These are phyloP conservation scores for Blastomyces silverae DNA, from an alignment of 2,329 filamentous ascomycete genomes.

Conservation along the genomic window DNA sequence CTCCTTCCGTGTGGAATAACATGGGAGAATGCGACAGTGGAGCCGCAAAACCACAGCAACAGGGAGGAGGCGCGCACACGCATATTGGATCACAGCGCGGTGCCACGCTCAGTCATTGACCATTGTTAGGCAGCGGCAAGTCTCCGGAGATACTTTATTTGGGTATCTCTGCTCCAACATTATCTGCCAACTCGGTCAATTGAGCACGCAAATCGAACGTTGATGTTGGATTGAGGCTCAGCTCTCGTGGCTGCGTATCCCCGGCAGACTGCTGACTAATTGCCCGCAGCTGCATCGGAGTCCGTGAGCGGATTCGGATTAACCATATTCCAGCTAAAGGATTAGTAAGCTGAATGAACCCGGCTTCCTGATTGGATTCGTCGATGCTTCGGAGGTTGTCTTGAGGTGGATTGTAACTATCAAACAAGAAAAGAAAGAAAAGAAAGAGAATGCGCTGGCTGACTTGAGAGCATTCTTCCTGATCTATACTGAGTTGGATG, in stretches of 20 bases:
- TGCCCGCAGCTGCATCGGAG: too few relatives aligned
- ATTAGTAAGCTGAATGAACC: not conserved
- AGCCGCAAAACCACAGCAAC: slow-evolving; percentile 9
- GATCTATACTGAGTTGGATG: not conserved
- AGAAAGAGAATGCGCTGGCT: not conserved
- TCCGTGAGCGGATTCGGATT: not conserved
- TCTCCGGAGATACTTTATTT: not conserved
- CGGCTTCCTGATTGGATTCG: too few relatives aligned
- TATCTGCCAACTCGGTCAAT: not conserved
- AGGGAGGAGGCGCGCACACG: slow-evolving; percentile 5
- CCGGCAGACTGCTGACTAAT: not conserved
- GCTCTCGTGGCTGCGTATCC: not conserved
- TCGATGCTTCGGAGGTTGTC: too few relatives aligned
- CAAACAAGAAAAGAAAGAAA: too few relatives aligned
- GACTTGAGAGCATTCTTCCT: not conserved
- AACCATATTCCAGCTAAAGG: not conserved
- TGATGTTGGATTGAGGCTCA: slow-evolving; percentile 8
- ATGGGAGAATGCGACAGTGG: not conserved
- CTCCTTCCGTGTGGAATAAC: slow-evolving; percentile 6
- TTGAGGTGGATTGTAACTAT: not conserved
- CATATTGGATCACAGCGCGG: slow-evolving; percentile 12
- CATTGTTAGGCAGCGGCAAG: not conserved
- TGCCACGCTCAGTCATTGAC: slow-evolving; percentile 2
- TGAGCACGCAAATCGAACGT: not conserved
- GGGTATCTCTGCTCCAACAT: not conserved